Conservation (phyloP, 345 rosid genomes). For the Eutrema yunnanense region DNA sequence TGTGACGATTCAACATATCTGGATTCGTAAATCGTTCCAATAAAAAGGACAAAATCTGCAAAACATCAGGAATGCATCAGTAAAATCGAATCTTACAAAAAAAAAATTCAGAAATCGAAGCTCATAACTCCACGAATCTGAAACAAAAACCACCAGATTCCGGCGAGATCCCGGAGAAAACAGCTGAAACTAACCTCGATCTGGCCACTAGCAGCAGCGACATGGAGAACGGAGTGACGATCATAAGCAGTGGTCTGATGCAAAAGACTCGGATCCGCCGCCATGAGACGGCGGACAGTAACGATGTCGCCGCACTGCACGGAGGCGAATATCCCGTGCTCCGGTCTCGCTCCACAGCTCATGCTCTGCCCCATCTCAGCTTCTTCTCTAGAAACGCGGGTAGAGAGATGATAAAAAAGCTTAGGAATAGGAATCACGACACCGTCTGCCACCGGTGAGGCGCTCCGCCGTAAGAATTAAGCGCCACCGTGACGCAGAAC, state of each 20-base stretch:
- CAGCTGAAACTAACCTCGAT: constrained; percentile 54
- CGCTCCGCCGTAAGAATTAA: constrained; percentile 24
- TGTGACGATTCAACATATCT: constrained; percentile 79
- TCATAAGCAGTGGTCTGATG: constrained; percentile 59
- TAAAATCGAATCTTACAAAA: constrained; percentile 14
- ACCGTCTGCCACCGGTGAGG: constrained; percentile 46
- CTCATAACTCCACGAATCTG: background rate
- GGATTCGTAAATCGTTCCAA: constrained; percentile 71
- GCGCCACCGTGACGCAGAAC: constrained; percentile 38
- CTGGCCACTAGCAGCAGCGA: constrained; percentile 98
- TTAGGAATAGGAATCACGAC: constrained; percentile 19
- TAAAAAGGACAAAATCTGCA: constrained; percentile 70
- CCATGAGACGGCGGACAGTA: constrained; percentile 40
- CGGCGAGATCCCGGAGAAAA: constrained; percentile 1
- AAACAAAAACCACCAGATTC: background rate
- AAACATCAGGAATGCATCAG: constrained; percentile 12
- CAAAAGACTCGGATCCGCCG: constrained; percentile 50
- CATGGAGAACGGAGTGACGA: constrained; percentile 82
- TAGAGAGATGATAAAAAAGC: background rate
- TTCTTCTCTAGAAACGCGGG: background rate
- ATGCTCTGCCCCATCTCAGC: constrained; percentile 83
- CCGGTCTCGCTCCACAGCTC: constrained; percentile 68
- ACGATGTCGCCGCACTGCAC: constrained; percentile 67
- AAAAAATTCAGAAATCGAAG: background rate
- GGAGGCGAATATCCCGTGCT: constrained; percentile 65